These are phyloP conservation scores for Fusarium begoniae DNA, from an alignment of 2,329 filamentous ascomycete genomes.

Conservation along the genomic window DNA sequence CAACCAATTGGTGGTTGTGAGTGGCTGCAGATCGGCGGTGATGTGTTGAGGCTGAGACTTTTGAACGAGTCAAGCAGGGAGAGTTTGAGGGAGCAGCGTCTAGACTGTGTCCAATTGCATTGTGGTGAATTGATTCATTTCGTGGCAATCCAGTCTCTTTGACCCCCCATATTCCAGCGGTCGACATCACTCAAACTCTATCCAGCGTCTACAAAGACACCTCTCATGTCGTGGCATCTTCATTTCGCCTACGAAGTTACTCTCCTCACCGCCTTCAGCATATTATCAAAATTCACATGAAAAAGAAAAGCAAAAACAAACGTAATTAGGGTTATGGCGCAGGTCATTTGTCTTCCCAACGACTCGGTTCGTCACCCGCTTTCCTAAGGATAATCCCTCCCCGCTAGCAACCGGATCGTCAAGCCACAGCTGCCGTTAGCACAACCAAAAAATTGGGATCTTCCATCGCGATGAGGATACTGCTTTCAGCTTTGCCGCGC, in stretches of 20 bases:
- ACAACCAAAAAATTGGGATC: background rate
- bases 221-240: background rate
- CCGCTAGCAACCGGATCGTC: background rate
- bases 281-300: background rate
- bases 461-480: background rate
- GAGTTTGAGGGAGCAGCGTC: background rate
- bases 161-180: background rate
- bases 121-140: background rate
- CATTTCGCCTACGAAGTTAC: background rate
- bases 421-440: background rate
- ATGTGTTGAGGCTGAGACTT: slow-evolving; percentile 16
- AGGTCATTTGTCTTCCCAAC: background rate
- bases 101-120: background rate
- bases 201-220: background rate
- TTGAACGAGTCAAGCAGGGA: slow-evolving; percentile 11
- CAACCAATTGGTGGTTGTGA: background rate
- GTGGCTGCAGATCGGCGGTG: background rate
- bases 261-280: background rate
- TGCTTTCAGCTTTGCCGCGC: background rate
- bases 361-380: background rate
- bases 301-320: background rate
- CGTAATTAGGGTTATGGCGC: background rate
- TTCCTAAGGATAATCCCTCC: background rate
- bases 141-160: background rate
- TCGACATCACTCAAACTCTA: background rate